phyloP scores from a whole-genome alignment of 306 rosid species.

The Trifolium repens region DNA sequence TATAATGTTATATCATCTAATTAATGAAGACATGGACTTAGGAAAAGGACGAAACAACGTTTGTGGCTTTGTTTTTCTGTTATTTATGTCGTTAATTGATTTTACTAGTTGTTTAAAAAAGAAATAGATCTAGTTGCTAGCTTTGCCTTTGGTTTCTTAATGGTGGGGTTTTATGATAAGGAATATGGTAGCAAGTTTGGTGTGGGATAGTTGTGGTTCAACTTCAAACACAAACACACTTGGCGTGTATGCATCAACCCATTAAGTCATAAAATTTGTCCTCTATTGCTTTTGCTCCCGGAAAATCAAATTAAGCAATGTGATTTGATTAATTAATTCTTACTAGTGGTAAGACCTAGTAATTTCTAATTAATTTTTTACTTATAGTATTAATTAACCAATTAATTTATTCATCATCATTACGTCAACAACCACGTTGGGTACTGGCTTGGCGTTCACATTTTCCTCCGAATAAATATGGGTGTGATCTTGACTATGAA shows the following conservation, averaged over 20 bases:
- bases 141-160: slow-evolving; percentile 31
- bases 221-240: background rate
- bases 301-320: slow-evolving; percentile 7
- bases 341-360: no score
- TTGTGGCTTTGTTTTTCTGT: slow-evolving; percentile 15
- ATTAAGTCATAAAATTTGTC: slow-evolving; percentile 25
- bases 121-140: slow-evolving; percentile 6
- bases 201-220: slow-evolving; percentile 30
- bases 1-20: background rate
- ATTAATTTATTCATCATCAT: background rate
- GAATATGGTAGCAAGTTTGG: slow-evolving; percentile 36
- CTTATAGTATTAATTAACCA: no score
- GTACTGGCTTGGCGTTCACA: background rate
- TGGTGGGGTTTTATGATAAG: slow-evolving; percentile 39
- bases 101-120: background rate
- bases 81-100: slow-evolving; percentile 14
- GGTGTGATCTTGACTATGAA: slow-evolving; percentile 36
- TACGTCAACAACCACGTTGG: slow-evolving; percentile 1
- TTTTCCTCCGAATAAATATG: slow-evolving; percentile 19
- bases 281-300: background rate
- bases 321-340: background rate
- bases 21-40: slow-evolving; percentile 23
- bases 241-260: slow-evolving; percentile 11
- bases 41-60: slow-evolving; percentile 3
- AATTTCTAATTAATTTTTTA: no score